Evolutionary conservation across 495 filamentous ascomycete genomes (phyloP).

Genomic region (Penicillium egyptiacum): DNA sequence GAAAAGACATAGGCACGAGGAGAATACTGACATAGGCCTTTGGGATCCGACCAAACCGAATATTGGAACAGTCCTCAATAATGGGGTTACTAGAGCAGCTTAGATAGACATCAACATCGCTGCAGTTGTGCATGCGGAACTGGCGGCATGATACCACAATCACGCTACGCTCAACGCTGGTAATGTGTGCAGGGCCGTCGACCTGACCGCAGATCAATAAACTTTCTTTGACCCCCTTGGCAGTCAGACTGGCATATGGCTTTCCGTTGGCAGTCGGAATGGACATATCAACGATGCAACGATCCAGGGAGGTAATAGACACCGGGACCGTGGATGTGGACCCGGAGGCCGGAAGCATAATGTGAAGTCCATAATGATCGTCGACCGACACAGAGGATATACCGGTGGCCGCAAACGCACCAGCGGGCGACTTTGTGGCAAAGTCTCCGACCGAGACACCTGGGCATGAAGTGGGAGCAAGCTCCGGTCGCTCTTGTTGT

Average conservation of each 20-base stretch:
- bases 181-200: slow-evolving; percentile 78
- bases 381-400: slow-evolving; percentile 62
- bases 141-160: slow-evolving; percentile 78
- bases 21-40: slow-evolving; percentile 59
- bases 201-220: slow-evolving; percentile 77
- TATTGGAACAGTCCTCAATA: slow-evolving; percentile 79
- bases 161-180: slow-evolving; percentile 67
- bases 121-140: slow-evolving; percentile 86
- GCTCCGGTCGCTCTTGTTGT: slow-evolving; percentile 34
- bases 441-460: slow-evolving; percentile 20
- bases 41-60: slow-evolving; percentile 78
- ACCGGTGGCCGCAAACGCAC: slow-evolving; percentile 28
- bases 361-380: slow-evolving; percentile 60
- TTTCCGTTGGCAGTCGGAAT: slow-evolving; percentile 58
- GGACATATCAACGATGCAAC: slow-evolving; percentile 78
- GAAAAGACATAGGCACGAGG: not conserved
- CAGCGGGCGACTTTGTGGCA: slow-evolving; percentile 11
- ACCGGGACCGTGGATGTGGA: slow-evolving; percentile 67
- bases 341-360: slow-evolving; percentile 67
- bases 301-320: slow-evolving; percentile 66
- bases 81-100: slow-evolving; percentile 81
- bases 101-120: slow-evolving; percentile 77
- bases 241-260: slow-evolving; percentile 70
- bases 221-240: slow-evolving; percentile 66
- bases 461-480: slow-evolving; percentile 42